phyloP scores from a whole-genome alignment of 805 yeast genomes.

The Starmerella davenportii region DNA sequence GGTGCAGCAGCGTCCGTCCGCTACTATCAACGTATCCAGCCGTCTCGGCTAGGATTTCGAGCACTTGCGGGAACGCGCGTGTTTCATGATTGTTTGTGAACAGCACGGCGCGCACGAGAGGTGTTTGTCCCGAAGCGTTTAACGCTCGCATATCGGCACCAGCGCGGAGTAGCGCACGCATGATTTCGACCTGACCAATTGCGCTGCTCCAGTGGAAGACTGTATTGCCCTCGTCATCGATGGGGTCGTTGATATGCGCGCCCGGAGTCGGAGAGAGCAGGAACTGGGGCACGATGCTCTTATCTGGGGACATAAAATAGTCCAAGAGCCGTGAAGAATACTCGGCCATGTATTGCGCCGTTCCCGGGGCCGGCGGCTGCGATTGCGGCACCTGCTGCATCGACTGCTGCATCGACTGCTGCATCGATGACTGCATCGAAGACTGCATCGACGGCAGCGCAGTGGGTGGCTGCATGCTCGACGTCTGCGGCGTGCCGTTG shows the following conservation, averaged over 20 bases:
- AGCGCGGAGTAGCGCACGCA: constrained; percentile 52
- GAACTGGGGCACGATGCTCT: constrained; percentile 44
- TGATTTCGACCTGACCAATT: constrained; percentile 67
- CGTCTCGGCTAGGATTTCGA: constrained; percentile 59
- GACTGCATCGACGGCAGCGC: not conserved
- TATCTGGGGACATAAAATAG: constrained; percentile 40
- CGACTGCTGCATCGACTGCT: not conserved
- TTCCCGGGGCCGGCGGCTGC: constrained; percentile 1
- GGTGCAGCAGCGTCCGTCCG: constrained; percentile 63
- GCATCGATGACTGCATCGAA: not conserved
- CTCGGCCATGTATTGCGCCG: constrained; percentile 20
- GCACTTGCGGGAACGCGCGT: constrained; percentile 59
- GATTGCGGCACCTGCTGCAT: not conserved
- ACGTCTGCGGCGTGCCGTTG: no score
- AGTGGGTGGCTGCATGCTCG: not conserved
- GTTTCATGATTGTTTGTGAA: constrained; percentile 78
- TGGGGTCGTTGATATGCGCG: constrained; percentile 56
- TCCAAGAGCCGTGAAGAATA: constrained; percentile 33
- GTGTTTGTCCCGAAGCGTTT: constrained; percentile 66
- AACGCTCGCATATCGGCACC: constrained; percentile 52
- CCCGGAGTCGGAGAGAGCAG: constrained; percentile 44
- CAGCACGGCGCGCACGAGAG: constrained; percentile 64
- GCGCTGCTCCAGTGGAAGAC: constrained; percentile 97
- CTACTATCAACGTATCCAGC: constrained; percentile 63
- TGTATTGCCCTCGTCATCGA: constrained; percentile 89